Percentiles rank a stretch among this genome's conserved stretches.
Conservation (phyloP, 2,329 filamentous ascomycete species). For the Aspergillus fischeri region DNA sequence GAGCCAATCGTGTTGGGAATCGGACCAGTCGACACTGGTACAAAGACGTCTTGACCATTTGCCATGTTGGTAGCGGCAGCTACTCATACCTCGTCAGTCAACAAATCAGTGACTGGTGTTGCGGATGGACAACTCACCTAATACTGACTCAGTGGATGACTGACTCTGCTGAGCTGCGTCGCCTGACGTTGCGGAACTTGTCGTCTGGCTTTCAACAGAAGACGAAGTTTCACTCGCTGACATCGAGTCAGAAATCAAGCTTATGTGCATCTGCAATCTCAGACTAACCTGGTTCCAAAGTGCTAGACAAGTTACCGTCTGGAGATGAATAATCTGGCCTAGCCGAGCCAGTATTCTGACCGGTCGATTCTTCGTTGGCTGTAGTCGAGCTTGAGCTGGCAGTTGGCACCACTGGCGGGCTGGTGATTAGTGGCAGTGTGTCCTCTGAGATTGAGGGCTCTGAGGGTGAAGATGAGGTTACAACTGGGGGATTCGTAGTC, state of each 20-base stretch:
- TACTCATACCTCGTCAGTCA: not conserved
- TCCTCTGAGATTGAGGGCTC: not conserved
- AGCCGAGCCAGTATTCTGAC: not conserved
- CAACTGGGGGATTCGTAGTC: not conserved
- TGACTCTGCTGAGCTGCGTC: not conserved
- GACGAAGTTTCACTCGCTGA: not conserved
- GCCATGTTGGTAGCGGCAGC: constrained; percentile 21
- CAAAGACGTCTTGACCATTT: constrained; percentile 38
- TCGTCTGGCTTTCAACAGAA: not conserved
- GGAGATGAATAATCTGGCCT: not conserved
- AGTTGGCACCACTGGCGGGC: not conserved
- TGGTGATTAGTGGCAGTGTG: not conserved
- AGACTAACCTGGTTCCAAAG: not conserved
- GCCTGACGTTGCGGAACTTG: not conserved
- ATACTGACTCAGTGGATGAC: not conserved
- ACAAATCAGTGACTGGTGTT: not conserved
- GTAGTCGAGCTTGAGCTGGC: not conserved
- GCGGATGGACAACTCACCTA: not conserved
- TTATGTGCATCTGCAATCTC: not conserved
- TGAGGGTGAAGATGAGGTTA: not conserved
- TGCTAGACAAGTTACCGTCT: not conserved
- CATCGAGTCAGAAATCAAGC: not conserved
- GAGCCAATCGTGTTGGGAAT: constrained; percentile 36
- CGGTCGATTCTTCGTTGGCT: not conserved
- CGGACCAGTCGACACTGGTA: constrained; percentile 36